Base-by-base conservation (phyloP, 495 filamentous ascomycete genomes). In the Penicillium roqueforti region DNA sequence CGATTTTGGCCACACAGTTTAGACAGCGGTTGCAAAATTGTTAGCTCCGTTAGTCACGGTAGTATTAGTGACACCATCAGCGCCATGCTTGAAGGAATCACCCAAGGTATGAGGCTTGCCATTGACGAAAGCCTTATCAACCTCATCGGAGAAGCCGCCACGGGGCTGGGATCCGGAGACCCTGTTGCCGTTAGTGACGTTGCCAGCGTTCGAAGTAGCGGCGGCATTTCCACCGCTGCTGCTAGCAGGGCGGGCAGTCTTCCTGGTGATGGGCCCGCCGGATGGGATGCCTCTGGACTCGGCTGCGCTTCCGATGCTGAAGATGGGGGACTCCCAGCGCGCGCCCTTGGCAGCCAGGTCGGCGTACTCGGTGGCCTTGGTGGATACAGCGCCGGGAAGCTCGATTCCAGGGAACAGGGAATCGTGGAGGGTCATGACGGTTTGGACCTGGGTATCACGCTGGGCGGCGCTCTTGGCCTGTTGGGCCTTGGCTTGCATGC, bases 281-380 rank as follows among this genome's bases (percentile, higher is more conserved):
- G 71, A 61, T 4, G 91, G 88, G 41, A 97, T 81, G 62, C 87
- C 80, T 31, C 70, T 75, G 13, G 88, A 87, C 73, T 87, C 83
- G 4, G 78, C 61, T 6, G 92, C 90, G n/a, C 71, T 76, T 47
- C 93, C 95, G 56, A 97, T 86, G 62, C 81, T 85, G 78, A 98
- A 98, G 62, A 98, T 83, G 28, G 95, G 91, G 26, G 87, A 92
- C 74, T 96, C 86, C 93, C 93, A 98, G 69, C 85, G 86, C 60
- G 97, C 87, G 45, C 95, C 93, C 79, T 90, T 91, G 49, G 76
- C 74, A 13, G 93, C 89, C 36, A 96, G 77, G 39, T 97, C 84
- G 69, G 84, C 90, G 78, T 92, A 97, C 70, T 96, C 88, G 48
- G 92, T 95, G 18, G 93, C 92, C 81, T 96, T 97, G 74, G 81